Evolutionary conservation across 2,329 filamentous ascomycete genomes (phyloP).

Genomic region (Pseudocercospora eumusae): DNA sequence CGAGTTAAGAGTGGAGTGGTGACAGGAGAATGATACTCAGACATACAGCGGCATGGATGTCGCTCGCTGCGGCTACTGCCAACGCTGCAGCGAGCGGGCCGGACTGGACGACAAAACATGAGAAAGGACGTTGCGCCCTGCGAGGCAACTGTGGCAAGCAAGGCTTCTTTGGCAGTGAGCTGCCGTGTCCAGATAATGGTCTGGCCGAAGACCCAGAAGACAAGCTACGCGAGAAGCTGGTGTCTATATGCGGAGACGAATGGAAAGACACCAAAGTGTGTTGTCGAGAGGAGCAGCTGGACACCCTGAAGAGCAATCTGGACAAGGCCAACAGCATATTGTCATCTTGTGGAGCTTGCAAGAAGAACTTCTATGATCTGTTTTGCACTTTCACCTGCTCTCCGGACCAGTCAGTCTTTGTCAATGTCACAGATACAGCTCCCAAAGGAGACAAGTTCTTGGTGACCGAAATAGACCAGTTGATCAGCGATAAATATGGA

Average conservation of each 20-base stretch:
- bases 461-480: constrained; percentile 88
- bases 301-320: constrained; percentile 78
- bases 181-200: constrained; percentile 91
- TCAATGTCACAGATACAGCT: constrained; percentile 81
- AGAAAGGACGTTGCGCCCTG: constrained; percentile 85
- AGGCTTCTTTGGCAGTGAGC: constrained; percentile 81
- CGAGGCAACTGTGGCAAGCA: constrained; percentile 89
- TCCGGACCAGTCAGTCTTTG: constrained; percentile 89
- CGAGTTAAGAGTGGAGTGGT: neutral
- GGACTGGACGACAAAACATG: constrained; percentile 56
- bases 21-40: neutral
- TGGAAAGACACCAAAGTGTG: constrained; percentile 85
- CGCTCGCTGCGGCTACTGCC: constrained; percentile 6
- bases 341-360: constrained; percentile 92
- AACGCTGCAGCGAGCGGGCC: constrained; percentile 14
- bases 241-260: constrained; percentile 81
- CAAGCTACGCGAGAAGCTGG: constrained; percentile 72
- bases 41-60: constrained; percentile 8
- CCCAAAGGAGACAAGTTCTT: constrained; percentile 62
- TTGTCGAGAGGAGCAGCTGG: constrained; percentile 78
- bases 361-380: constrained; percentile 96
- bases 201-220: constrained; percentile 72
- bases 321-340: constrained; percentile 86
- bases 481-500: constrained; percentile 82
- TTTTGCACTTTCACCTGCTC: constrained; percentile 99